phyloP scores from a whole-genome alignment of 2,329 filamentous ascomycete genomes.

The Penicillium vulpinum region DNA sequence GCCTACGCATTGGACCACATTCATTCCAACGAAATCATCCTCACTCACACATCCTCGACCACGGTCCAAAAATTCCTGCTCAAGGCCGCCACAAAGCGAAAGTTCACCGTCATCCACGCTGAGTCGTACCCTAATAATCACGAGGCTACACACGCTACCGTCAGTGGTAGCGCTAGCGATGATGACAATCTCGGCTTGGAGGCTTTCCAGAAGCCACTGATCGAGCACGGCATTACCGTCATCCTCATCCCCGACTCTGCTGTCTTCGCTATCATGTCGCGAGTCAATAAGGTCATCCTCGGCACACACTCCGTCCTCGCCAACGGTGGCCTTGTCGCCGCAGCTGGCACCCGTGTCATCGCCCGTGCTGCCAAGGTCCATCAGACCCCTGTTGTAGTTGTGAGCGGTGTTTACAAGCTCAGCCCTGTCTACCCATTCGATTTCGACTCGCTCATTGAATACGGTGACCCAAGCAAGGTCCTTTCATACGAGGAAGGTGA shows the following conservation, averaged over 20 bases:
- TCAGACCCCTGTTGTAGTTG: conserved; percentile 79
- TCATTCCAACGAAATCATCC: conserved; percentile 86
- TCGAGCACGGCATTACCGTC: conserved; percentile 74
- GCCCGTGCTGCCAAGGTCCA: conserved; percentile 81
- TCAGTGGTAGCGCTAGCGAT: conserved; percentile 57
- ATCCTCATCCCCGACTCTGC: conserved; percentile 82
- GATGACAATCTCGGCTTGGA: conserved; percentile 50
- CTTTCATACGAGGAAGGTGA: conserved; percentile 76
- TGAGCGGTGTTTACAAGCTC: conserved; percentile 90
- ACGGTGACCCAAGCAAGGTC: conserved; percentile 75
- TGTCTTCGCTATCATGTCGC: conserved; percentile 90
- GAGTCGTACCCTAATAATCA: conserved; percentile 72
- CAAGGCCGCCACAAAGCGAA: conserved; percentile 82
- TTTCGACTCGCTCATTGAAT: conserved; percentile 78
- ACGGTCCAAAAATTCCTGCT: conserved; percentile 89
- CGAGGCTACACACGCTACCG: conserved; percentile 60
- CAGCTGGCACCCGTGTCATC: conserved; percentile 79
- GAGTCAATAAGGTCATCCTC: conserved; percentile 92
- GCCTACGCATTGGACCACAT: conserved; percentile 87
- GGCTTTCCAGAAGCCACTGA: conserved; percentile 74
- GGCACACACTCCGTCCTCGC: conserved; percentile 84
- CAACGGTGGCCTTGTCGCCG: conserved; percentile 81
- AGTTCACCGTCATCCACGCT: conserved; percentile 85
- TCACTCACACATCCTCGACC: conserved; percentile 81
- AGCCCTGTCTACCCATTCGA: conserved; percentile 87